Percentiles rank a stretch among this genome's conserved stretches.
phyloP scores from a whole-genome alignment of 139 green algal genomes.

The Chlorella sp. region DNA sequence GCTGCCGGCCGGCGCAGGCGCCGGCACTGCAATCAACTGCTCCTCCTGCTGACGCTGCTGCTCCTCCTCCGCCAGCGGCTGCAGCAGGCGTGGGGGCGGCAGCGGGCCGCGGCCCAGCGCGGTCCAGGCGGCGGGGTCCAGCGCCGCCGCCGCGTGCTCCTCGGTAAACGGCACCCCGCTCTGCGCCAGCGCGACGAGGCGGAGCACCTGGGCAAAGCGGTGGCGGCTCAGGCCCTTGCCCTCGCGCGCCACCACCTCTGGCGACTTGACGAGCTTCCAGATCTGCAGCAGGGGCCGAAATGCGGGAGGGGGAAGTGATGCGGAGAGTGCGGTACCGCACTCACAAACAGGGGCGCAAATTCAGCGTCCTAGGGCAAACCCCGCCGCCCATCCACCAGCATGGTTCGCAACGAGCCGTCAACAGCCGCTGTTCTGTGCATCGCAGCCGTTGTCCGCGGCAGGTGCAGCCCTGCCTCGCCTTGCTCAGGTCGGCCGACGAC shows the following conservation, averaged over 20 bases:
- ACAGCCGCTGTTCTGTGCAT: too few species aligned
- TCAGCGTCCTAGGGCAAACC: too few species aligned
- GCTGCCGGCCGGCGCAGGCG: not conserved
- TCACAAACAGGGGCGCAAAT: too few species aligned
- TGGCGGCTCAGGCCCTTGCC: constrained; percentile 39
- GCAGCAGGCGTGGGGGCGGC: constrained; percentile 13
- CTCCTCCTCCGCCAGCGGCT: not conserved
- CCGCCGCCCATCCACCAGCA: too few species aligned
- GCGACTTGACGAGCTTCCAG: constrained; percentile 42
- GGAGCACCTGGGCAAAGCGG: constrained; percentile 47
- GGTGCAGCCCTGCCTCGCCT: too few species aligned
- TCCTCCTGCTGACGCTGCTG: constrained; percentile 1
- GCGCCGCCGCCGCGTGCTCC: constrained; percentile 19
- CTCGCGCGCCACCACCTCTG: constrained; percentile 11
- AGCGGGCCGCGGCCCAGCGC: constrained; percentile 1
- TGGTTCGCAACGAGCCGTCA: too few species aligned
- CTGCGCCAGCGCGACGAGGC: constrained; percentile 49
- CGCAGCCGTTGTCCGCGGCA: too few species aligned
- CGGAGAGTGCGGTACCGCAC: too few species aligned
- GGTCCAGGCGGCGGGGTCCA: constrained; percentile 23
- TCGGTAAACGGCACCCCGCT: constrained; percentile 11
- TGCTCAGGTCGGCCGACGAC: constrained; percentile 32
- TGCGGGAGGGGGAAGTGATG: too few species aligned
- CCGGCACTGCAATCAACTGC: not conserved
- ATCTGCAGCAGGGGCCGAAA: constrained; percentile 41